A percentile compares a stretch with the other conserved stretches of the same genome.
phyloP scores from a whole-genome alignment of 441 rosid species.

The Bocquillonia castaneifolia region DNA sequence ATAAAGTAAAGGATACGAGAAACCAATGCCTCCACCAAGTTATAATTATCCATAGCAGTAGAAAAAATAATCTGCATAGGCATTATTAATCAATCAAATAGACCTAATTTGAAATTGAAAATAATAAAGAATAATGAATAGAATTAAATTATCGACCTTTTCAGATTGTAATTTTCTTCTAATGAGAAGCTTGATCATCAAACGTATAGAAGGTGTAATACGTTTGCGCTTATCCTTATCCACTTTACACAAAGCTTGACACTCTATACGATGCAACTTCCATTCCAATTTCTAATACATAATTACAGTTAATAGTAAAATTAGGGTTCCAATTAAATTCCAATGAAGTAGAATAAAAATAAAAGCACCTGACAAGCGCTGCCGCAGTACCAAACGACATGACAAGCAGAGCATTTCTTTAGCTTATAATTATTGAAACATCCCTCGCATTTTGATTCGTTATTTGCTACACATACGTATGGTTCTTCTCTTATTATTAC shows the following conservation, averaged over 20 bases:
- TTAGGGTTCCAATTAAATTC: no score
- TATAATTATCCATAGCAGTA: slow-evolving; percentile 51
- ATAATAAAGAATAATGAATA: neutral
- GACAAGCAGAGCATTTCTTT: slow-evolving; percentile 76
- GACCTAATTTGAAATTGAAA: neutral
- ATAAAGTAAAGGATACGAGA: slow-evolving; percentile 63
- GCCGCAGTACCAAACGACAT: slow-evolving; percentile 76
- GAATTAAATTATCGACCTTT: slow-evolving; percentile 38
- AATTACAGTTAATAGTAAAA: no score
- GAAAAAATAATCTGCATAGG: slow-evolving; percentile 48
- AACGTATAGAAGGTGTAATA: slow-evolving; percentile 71
- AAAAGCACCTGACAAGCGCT: slow-evolving; percentile 68
- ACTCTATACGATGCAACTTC: slow-evolving; percentile 84
- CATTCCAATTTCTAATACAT: slow-evolving; percentile 62
- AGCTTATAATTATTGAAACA: slow-evolving; percentile 52
- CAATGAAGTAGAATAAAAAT: no score
- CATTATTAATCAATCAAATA: slow-evolving; percentile 5
- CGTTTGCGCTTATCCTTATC: slow-evolving; percentile 53
- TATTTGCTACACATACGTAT: slow-evolving; percentile 65
- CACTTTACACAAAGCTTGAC: slow-evolving; percentile 56
- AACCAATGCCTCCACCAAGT: slow-evolving; percentile 74
- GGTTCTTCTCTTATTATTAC: slow-evolving; percentile 75
- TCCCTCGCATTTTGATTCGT: slow-evolving; percentile 59
- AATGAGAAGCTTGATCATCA: slow-evolving; percentile 70
- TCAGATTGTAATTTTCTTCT: slow-evolving; percentile 60